A percentile compares a stretch with the other conserved stretches of the same genome.
phyloP scores from a whole-genome alignment of 768 basidiomycete genomes.

The Artomyces pyxidatus region DNA sequence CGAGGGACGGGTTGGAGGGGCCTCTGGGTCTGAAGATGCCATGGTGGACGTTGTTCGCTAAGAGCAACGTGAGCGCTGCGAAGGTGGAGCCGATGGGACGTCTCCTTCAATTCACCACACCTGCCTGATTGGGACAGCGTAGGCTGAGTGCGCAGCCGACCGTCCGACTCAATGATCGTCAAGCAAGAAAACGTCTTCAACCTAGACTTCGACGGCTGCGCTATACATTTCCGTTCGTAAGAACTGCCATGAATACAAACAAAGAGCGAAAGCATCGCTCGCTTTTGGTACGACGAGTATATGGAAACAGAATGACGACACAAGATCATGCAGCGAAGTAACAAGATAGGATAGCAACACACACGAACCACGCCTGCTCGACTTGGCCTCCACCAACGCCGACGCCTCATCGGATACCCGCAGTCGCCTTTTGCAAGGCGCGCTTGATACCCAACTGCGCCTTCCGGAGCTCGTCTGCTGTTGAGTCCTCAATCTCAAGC shows the following conservation, averaged over 20 bases:
- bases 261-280: not conserved
- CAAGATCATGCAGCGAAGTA: constrained; percentile 11
- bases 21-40: too few species aligned
- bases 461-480: constrained; percentile 92
- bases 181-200: too few species aligned
- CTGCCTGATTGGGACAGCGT: too few species aligned
- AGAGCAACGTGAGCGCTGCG: too few species aligned
- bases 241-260: constrained; percentile 4
- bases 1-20: too few species aligned
- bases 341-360: constrained; percentile 14
- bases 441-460: constrained; percentile 93
- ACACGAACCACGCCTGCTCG: constrained; percentile 39
- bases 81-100: too few species aligned
- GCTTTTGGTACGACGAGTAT: not conserved
- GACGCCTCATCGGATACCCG: constrained; percentile 64
- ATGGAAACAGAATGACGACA: constrained; percentile 27
- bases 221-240: constrained; percentile 1
- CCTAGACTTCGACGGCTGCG: not conserved
- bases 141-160: too few species aligned
- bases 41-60: too few species aligned
- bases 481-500: constrained; percentile 93
- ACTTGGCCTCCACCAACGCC: not conserved
- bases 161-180: too few species aligned
- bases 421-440: constrained; percentile 95
- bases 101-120: too few species aligned